Percentiles rank a stretch among this genome's conserved stretches.
phyloP scores from a whole-genome alignment of 306 rosid species.

The Herpetospermum pedunculosum region DNA sequence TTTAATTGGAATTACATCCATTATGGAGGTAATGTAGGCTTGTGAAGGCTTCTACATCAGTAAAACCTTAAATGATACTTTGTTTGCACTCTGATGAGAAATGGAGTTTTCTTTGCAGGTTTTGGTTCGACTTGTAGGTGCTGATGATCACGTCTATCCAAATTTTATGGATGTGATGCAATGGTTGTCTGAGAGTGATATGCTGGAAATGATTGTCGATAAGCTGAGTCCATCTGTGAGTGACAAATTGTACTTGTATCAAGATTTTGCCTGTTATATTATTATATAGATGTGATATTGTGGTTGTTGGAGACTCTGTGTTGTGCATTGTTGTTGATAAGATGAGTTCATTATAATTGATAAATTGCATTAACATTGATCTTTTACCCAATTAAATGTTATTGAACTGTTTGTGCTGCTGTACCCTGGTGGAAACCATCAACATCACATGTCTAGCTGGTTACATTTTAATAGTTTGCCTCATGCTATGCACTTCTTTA shows the following conservation, averaged over 20 bases:
- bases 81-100: conserved; percentile 19
- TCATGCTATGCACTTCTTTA: not conserved
- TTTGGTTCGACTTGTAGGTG: conserved; percentile 86
- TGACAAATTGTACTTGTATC: conserved; percentile 11
- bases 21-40: conserved; percentile 72
- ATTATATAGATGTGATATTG: not conserved
- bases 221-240: conserved; percentile 87
- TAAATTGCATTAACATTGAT: not conserved
- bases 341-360: not conserved
- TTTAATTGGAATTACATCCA: conserved; percentile 95
- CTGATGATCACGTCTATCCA: conserved; percentile 90
- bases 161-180: conserved; percentile 91
- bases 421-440: not conserved
- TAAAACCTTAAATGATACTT: not conserved
- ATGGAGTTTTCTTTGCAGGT: conserved; percentile 39
- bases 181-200: conserved; percentile 92
- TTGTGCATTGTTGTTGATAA: not conserved
- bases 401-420: not conserved
- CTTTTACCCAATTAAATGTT: not conserved
- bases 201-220: conserved; percentile 93
- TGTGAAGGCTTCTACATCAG: not conserved
- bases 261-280: not conserved
- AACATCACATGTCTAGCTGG: not conserved
- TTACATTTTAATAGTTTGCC: not conserved
- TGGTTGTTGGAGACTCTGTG: not conserved